These are phyloP conservation scores for Chytriomyces confervae DNA, from an alignment of 192 early-diverging fungal species.

Conservation along the genomic window DNA sequence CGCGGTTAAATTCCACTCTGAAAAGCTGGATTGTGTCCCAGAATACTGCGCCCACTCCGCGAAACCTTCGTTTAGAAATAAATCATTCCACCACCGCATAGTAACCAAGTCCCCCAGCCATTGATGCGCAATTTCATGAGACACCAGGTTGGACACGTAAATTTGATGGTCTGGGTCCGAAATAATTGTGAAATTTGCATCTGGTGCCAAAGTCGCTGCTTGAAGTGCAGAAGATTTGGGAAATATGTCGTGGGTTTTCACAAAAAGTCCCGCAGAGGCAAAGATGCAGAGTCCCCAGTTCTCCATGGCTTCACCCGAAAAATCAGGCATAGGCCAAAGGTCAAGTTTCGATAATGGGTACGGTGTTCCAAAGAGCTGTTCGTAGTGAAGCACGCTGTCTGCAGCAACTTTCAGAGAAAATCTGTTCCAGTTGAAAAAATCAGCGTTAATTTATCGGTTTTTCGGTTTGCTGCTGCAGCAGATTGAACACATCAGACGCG, in stretches of 20 bases:
- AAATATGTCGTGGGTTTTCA: slow-evolving; percentile 21
- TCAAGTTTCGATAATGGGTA: slow-evolving; percentile 54
- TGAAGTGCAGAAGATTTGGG: not conserved
- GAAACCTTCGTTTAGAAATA: slow-evolving; percentile 57
- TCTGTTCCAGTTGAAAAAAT: not conserved
- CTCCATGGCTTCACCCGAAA: slow-evolving; percentile 67
- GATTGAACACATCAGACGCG: too few relatives aligned
- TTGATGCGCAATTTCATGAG: slow-evolving; percentile 51
- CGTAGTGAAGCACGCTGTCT: slow-evolving; percentile 29
- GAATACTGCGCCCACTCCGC: slow-evolving; percentile 46
- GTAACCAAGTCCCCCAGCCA: slow-evolving; percentile 54
- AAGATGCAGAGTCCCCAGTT: slow-evolving; percentile 59
- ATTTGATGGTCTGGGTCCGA: slow-evolving; percentile 28
- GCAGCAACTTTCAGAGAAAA: slow-evolving; percentile 43
- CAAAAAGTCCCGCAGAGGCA: slow-evolving; percentile 24
- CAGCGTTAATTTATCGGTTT: not conserved
- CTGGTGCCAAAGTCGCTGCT: not conserved
- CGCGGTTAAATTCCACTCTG: slow-evolving; percentile 33
- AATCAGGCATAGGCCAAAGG: slow-evolving; percentile 68
- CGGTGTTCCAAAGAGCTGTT: slow-evolving; percentile 35
- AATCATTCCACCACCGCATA: slow-evolving; percentile 50
- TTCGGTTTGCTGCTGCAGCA: not conserved
- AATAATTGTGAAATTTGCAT: not conserved
- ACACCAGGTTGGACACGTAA: slow-evolving; percentile 38
- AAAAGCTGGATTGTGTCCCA: slow-evolving; percentile 11